Evolutionary conservation across 495 filamentous ascomycete genomes (phyloP).

Genomic region (Penicilliopsis zonata): DNA sequence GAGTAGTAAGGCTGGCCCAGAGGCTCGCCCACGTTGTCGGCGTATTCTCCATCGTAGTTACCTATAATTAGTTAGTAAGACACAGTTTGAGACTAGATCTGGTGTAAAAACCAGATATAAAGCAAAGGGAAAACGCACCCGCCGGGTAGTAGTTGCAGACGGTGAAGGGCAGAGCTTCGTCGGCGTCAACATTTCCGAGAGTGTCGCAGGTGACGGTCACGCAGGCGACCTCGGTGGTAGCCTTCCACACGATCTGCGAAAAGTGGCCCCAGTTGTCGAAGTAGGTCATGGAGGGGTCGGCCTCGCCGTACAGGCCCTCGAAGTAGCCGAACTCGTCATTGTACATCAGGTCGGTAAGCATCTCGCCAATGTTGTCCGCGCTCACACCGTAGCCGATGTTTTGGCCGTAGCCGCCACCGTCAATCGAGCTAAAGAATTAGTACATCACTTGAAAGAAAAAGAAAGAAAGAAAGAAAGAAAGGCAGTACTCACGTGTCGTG

Average conservation of each 20-base stretch:
- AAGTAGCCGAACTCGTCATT: conserved; percentile 56
- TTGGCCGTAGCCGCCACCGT: conserved; percentile 65
- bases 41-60: conserved; percentile 57
- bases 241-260: conserved; percentile 83
- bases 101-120: background rate
- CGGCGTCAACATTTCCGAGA: conserved; percentile 35
- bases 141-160: conserved; percentile 83
- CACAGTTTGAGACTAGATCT: background rate
- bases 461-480: conserved; percentile 1
- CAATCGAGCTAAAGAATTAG: conserved; percentile 31
- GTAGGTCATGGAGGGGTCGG: conserved; percentile 39
- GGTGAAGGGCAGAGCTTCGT: conserved; percentile 42
- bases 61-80: conserved; percentile 31
- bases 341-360: conserved; percentile 73
- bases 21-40: conserved; percentile 46
- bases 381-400: conserved; percentile 55
- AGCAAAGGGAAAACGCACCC: conserved; percentile 29
- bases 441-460: conserved; percentile 4
- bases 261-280: conserved; percentile 75
- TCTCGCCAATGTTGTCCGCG: conserved; percentile 40
- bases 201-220: conserved; percentile 43
- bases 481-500: conserved; percentile 59
- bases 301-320: conserved; percentile 29
- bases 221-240: conserved; percentile 62
- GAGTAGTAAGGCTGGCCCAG: conserved; percentile 17